Base-by-base conservation (phyloP, 108 stramenopile species). In the Cyclotella distinguenda region DNA sequence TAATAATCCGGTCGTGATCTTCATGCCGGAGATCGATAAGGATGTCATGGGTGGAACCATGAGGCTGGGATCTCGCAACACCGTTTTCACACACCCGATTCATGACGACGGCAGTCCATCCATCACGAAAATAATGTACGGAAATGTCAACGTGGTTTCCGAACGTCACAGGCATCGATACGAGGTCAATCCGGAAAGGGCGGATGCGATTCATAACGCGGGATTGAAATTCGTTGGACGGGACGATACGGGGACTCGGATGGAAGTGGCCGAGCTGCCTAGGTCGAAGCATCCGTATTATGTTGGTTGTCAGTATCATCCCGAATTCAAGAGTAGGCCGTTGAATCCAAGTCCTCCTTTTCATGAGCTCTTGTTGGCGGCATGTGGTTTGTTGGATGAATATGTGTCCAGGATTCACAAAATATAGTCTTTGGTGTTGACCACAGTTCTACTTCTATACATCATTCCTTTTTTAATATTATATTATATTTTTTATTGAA, bases 161-260 rank as follows among this genome's bases (percentile, higher is more conserved):
- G 98, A 99, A 70, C 89, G 98, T n/a, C 98, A 99, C 71, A 87
- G 98, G 32, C 98, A 99, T 83, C 87, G 98, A 12, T 98, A 99
- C 79, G 99, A 99, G 78, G 97, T 99, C 18, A 99, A 99, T 86
- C 99, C 99, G 10, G 91, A 93, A 3, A 79, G 78, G 47, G 96
- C 98, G n/a, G 77, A 83, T 48, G 80, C 56, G 25, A 80, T 99
- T 39, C 86, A 98, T 69, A 67, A 89, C 12, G 89, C 82, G 4
- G 99, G 99, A 22, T 77, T 99, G 68, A 80, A 84, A 40, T 96
- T 99, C 66, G 95, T 95, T 3, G 99, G 99, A 26, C 82, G 88
- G 36, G 92, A 89, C 66, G 93, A 96, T 58, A 86, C 88, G 16
- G 90, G 88, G 6, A 77, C 86, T 50, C 86, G 99, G 32, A 99